These are phyloP conservation scores for Picochlorum sp. DNA, from an alignment of 139 green algal species.

Conservation along the genomic window DNA sequence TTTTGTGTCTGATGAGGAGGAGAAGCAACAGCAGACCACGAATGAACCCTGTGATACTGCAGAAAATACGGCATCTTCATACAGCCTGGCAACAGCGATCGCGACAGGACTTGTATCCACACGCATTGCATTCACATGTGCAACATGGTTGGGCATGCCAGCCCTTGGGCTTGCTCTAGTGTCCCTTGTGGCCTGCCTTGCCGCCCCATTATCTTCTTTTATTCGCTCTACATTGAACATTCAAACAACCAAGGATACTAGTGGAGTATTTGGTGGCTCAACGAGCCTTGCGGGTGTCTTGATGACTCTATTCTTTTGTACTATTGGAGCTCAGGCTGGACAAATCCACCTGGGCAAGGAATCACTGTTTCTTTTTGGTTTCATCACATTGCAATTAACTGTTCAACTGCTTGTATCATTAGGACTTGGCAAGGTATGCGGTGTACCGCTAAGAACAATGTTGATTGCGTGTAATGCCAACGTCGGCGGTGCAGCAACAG, in stretches of 20 bases:
- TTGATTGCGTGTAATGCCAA: slow-evolving; percentile 64
- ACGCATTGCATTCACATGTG: background rate
- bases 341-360: slow-evolving; percentile 29
- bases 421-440: slow-evolving; percentile 19
- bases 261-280: slow-evolving; percentile 29
- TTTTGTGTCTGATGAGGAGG: too few relatives aligned
- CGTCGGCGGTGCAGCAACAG: slow-evolving; percentile 70
- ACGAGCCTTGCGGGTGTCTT: slow-evolving; percentile 37
- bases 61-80: background rate
- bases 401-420: slow-evolving; percentile 31
- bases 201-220: background rate
- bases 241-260: background rate
- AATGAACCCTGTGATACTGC: too few relatives aligned
- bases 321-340: slow-evolving; percentile 58
- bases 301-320: slow-evolving; percentile 74
- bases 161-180: background rate
- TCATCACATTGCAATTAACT: slow-evolving; percentile 43
- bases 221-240: background rate
- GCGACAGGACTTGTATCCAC: background rate
- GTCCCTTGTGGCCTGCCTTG: background rate
- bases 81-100: background rate
- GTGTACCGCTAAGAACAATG: slow-evolving; percentile 37
- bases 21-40: too few relatives aligned
- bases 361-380: slow-evolving; percentile 28
- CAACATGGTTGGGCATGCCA: background rate